Evolutionary conservation across 768 basidiomycete species (phyloP).

Genomic region (Psilocybe sp.): DNA sequence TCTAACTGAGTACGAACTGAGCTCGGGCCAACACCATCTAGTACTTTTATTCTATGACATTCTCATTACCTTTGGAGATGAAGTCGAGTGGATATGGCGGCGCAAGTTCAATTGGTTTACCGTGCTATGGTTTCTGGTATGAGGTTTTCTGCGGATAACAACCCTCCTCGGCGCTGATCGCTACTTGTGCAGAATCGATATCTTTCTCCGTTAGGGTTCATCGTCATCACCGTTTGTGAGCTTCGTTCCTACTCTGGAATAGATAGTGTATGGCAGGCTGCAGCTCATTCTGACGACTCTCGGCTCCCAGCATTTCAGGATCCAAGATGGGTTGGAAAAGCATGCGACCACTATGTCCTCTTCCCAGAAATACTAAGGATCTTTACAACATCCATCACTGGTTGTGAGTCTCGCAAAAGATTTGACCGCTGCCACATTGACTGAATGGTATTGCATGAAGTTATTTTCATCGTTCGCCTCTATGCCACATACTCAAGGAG

Average conservation of each 20-base stretch:
- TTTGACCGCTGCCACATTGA: background rate
- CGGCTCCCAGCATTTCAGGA: conserved; percentile 8
- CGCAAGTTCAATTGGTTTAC: conserved; percentile 7
- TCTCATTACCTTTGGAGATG: conserved; percentile 4
- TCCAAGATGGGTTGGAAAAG: conserved; percentile 1
- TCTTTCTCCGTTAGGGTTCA: conserved; percentile 5
- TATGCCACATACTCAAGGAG: conserved; percentile 2
- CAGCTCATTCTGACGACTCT: background rate
- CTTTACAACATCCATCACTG: conserved; percentile 1
- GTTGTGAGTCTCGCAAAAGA: background rate
- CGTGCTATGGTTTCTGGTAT: conserved; percentile 1
- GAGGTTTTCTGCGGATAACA: background rate
- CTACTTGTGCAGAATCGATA: conserved; percentile 3
- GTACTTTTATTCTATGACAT: conserved; percentile 9
- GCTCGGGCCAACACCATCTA: background rate
- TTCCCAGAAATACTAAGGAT: conserved; percentile 5
- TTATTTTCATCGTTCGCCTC: conserved; percentile 3
- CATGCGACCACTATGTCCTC: conserved; percentile 2
- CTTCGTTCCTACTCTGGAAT: too few species aligned
- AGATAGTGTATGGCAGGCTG: background rate
- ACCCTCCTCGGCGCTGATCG: too few species aligned
- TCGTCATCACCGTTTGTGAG: conserved; percentile 2
- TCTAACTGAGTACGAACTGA: background rate
- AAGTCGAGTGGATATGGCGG: conserved; percentile 4
- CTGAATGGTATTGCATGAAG: background rate